Evolutionary conservation across 805 yeast species (phyloP).

Genomic region (Yamadazyma sp.): DNA sequence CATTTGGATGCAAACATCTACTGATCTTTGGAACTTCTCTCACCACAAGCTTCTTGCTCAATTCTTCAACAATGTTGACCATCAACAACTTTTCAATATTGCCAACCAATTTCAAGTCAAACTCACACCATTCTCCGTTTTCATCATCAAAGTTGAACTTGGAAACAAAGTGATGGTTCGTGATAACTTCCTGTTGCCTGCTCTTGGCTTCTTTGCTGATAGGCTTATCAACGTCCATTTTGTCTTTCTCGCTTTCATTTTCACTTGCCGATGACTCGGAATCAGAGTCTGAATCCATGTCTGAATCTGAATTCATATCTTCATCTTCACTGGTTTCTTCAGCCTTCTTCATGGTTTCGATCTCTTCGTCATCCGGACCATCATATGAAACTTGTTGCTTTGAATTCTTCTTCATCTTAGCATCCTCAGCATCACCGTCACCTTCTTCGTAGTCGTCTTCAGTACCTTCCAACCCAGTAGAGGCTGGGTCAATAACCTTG

Average conservation of each 20-base stretch:
- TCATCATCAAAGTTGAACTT: conserved; percentile 88
- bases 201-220: conserved; percentile 63
- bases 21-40: conserved; percentile 91
- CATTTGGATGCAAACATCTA: conserved; percentile 87
- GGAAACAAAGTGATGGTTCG: conserved; percentile 70
- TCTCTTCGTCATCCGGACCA: conserved; percentile 92
- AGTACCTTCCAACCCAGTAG: conserved; percentile 23
- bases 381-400: conserved; percentile 92
- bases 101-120: conserved; percentile 78
- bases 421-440: conserved; percentile 63
- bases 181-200: conserved; percentile 80
- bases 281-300: conserved; percentile 33
- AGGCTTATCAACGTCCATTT: conserved; percentile 24
- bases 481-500: conserved; percentile 40
- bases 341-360: conserved; percentile 83
- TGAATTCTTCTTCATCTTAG: conserved; percentile 56
- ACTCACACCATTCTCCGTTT: conserved; percentile 89
- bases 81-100: conserved; percentile 84
- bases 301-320: conserved; percentile 41
- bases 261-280: too few relatives aligned
- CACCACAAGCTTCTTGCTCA: conserved; percentile 86
- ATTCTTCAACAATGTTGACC: conserved; percentile 94
- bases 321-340: conserved; percentile 77
- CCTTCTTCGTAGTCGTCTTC: conserved; percentile 40
- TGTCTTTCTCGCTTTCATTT: conserved; percentile 30